Base-by-base conservation (phyloP, 306 rosid genomes). In the Lithocarpus polystachyus region DNA sequence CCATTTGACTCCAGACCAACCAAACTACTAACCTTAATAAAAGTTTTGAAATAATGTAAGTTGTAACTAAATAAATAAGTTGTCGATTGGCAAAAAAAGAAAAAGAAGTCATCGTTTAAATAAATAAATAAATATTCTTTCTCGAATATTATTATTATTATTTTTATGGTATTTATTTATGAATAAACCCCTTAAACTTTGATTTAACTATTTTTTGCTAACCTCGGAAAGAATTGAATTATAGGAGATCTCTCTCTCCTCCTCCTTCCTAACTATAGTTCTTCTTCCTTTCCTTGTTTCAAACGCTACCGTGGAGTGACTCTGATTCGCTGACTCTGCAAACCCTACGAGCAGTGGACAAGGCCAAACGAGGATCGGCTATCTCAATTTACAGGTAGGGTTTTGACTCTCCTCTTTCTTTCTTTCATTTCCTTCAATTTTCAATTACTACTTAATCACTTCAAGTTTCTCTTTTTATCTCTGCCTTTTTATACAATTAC, bases 231-330 rank as follows among this genome's bases (percentile, higher is more conserved):
- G 45, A 24, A 56, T 57, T 29, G 45, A 24, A 56, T 57, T 29
- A 15, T 59, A 3, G 53, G 24, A 22, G 72, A 72, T 71, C 77
- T 55, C 23, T 71, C 77, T 55, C 23, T 40, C 45, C 45, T 40
- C 11, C 45, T 40, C 11, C 12, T 40, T 40, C 45, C 45, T 8
- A n/a, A n/a, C n/a, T n/a, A n/a, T 40, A 40, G 12, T 40, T 40
- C 45, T 7, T 40, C 18, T 79, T 64, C 69, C n/a, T 73, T 79
- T 64, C 69, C n/a, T 73, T 74, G 75, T 53, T 55, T 20, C 51
- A 9, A 73, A 80, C 79, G 79, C 75, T 40, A 45, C 83, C 75
- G 75, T 74, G 40, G 70, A 57, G n/a, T 74, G 24, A 13, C 71
- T 59, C 65, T 33, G 54, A 43, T 28, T 31, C 71, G 33, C 28